phyloP scores from a whole-genome alignment of 192 early-diverging fungal genomes.

The Backusella luteola region DNA sequence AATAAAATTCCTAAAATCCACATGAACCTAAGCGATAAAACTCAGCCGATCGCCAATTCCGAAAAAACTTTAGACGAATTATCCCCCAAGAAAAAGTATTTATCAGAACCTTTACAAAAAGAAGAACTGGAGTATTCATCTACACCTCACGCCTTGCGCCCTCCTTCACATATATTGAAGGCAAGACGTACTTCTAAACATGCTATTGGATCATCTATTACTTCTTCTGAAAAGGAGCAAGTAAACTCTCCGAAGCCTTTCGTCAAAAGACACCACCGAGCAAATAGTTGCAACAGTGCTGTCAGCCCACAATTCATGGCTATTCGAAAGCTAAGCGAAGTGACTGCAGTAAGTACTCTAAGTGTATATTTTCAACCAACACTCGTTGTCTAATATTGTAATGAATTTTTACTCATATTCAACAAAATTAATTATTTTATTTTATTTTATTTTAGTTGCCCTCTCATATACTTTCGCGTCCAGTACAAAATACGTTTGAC shows the following conservation, averaged over 20 bases:
- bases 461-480: neutral
- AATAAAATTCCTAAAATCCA: neutral
- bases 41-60: neutral
- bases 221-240: neutral
- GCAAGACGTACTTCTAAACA: conserved; percentile 1
- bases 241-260: neutral
- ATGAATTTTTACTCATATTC: neutral
- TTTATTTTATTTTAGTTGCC: conserved; percentile 1
- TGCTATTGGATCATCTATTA: neutral
- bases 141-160: conserved; percentile 8
- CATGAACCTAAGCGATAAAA: neutral
- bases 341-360: conserved; percentile 2
- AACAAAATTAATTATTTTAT: neutral
- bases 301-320: conserved; percentile 26
- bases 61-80: neutral
- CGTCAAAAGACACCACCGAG: neutral
- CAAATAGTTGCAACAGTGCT: conserved; percentile 8
- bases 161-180: conserved; percentile 16
- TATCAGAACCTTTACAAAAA: neutral
- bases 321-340: conserved; percentile 21
- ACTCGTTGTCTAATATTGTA: neutral
- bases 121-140: neutral
- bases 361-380: neutral
- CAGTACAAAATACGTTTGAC: neutral
- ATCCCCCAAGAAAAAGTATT: neutral